Evolutionary conservation across 345 rosid species (phyloP).

Genomic region (Draba incana): DNA sequence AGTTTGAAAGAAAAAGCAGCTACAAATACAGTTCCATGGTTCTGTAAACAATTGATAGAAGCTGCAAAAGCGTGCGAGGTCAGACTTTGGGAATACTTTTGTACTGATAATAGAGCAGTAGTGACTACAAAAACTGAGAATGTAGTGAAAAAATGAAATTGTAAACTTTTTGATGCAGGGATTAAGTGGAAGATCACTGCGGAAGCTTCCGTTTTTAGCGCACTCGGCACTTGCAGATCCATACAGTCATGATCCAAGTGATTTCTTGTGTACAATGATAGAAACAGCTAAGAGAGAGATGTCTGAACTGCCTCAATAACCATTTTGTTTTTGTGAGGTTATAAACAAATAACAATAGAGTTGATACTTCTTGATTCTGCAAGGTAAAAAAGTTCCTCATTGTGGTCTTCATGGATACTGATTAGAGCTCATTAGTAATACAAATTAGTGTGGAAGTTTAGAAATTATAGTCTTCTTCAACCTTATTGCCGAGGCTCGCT

Average conservation of each 20-base stretch:
- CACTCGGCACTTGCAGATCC: conserved; percentile 80
- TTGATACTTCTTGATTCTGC: too few species aligned
- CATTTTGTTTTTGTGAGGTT: conserved; percentile 26
- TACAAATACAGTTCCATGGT: conserved; percentile 39
- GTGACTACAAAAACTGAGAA: conserved; percentile 6
- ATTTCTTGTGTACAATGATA: conserved; percentile 71
- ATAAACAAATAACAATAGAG: conserved; percentile 17
- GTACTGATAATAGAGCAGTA: conserved; percentile 12
- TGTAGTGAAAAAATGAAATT: not conserved
- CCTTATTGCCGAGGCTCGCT: too few species aligned
- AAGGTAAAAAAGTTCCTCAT: too few species aligned
- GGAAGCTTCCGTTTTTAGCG: conserved; percentile 92
- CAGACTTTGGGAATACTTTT: too few species aligned
- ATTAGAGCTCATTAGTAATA: too few species aligned
- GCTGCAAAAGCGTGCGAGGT: conserved; percentile 94
- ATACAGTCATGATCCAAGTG: conserved; percentile 53
- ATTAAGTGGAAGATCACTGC: conserved; percentile 83
- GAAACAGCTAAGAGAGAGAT: conserved; percentile 70
- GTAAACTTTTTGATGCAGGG: conserved; percentile 54
- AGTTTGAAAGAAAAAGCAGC: conserved; percentile 59
- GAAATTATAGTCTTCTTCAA: too few species aligned
- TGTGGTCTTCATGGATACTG: too few species aligned
- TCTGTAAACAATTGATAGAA: conserved; percentile 64
- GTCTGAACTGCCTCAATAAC: conserved; percentile 70
- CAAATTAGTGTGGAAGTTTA: too few species aligned